Evolutionary conservation across 2,329 filamentous ascomycete species (phyloP).

Genomic region (Venturia oleaginea): DNA sequence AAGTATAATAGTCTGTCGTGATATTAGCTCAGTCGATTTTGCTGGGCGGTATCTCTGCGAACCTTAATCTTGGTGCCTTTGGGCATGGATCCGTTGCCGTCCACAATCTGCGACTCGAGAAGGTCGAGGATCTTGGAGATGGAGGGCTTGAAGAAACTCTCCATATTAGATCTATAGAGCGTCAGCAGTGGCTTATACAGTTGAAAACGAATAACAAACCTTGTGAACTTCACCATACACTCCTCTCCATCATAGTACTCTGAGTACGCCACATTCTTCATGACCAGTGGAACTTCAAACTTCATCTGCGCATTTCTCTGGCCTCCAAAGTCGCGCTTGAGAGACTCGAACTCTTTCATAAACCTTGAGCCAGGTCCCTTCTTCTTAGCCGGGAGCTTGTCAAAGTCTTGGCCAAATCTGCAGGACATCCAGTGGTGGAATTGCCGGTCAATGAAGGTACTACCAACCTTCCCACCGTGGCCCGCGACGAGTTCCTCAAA

Average conservation of each 20-base stretch:
- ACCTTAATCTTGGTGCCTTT: no score
- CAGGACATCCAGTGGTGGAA: slow-evolving; percentile 24
- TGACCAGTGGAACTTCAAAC: slow-evolving; percentile 9
- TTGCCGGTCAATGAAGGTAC: slow-evolving; percentile 26
- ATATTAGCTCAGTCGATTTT: no score
- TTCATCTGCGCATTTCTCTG: background rate
- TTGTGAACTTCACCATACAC: slow-evolving; percentile 6
- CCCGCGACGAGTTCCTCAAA: slow-evolving; percentile 19
- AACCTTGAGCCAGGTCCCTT: slow-evolving; percentile 25
- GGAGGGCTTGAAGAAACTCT: background rate
- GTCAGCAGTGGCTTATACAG: background rate
- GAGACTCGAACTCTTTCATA: slow-evolving; percentile 27
- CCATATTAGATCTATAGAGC: slow-evolving; percentile 8
- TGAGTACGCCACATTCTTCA: background rate
- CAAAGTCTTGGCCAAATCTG: slow-evolving; percentile 24
- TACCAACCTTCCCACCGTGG: slow-evolving; percentile 24
- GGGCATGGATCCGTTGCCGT: no score
- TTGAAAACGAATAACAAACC: slow-evolving; percentile 7
- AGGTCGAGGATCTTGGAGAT: background rate
- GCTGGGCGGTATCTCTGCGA: no score
- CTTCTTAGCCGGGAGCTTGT: slow-evolving; percentile 14
- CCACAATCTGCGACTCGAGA: no score
- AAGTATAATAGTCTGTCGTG: background rate
- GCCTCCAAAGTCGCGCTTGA: slow-evolving; percentile 24
- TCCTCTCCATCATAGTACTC: slow-evolving; percentile 11